phyloP scores from a whole-genome alignment of 225 moss, liverwort and hornwort genomes.

The Antitrichia curtipendula region DNA sequence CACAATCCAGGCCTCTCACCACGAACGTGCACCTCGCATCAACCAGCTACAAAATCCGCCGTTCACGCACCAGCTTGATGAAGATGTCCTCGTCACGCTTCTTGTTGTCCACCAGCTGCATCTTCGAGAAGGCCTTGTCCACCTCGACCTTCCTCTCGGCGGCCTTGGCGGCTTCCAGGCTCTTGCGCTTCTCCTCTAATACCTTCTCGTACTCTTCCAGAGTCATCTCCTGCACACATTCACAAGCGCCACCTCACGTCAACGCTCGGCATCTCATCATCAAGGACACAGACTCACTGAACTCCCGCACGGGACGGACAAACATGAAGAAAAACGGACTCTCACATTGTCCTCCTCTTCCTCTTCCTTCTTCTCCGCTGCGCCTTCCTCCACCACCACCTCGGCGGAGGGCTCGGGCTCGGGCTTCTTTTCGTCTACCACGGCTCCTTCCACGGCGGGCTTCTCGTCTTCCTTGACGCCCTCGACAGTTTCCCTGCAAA shows the following conservation, averaged over 20 bases:
- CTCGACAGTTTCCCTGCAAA: slow-evolving; percentile 23
- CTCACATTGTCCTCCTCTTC: slow-evolving; percentile 66
- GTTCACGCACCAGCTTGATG: slow-evolving; percentile 57
- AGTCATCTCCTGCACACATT: slow-evolving; percentile 58
- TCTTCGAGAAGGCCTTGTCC: slow-evolving; percentile 71
- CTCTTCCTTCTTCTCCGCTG: slow-evolving; percentile 13
- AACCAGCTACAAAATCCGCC: not conserved
- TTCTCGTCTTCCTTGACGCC: slow-evolving; percentile 24
- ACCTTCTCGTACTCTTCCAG: slow-evolving; percentile 92
- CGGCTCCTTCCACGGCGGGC: not conserved
- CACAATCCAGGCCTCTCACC: not conserved
- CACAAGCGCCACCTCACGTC: not conserved
- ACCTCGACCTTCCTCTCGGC: slow-evolving; percentile 77
- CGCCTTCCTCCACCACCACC: slow-evolving; percentile 8
- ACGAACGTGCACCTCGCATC: not conserved
- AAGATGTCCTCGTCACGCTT: slow-evolving; percentile 65
- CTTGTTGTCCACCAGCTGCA: slow-evolving; percentile 91
- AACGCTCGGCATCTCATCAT: not conserved
- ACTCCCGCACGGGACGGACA: not conserved
- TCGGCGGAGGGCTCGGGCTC: slow-evolving; percentile 14
- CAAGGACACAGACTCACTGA: not conserved
- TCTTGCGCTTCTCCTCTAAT: slow-evolving; percentile 78
- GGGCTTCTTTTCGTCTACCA: slow-evolving; percentile 14
- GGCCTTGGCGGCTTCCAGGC: slow-evolving; percentile 37
- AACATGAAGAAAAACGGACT: not conserved